Evolutionary conservation across 2,329 filamentous ascomycete species (phyloP), one percentile per base, ranked within the genome.

Genomic region (Botrytis pseudocinerea): DNA sequence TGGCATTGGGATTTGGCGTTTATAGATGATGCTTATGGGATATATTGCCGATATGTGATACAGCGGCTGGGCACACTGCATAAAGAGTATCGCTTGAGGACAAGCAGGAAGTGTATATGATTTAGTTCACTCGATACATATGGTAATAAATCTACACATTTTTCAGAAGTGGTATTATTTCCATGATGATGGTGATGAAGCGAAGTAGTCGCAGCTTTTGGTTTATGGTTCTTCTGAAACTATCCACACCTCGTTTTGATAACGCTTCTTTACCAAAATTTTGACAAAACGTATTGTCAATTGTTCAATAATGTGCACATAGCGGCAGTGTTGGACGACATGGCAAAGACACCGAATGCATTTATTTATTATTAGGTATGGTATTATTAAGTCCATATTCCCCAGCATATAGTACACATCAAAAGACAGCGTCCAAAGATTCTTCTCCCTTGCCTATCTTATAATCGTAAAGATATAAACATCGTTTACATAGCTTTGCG

Each of bases 1-100:
- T 69, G 48, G 25, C 48, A 69, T 69, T 42, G 48, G 48, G 38
- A 32, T 44, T 51, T 44, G 48, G 65, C 48, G 65, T 69, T 69
- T 42, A 69, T 32, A 69, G 65, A 69, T 3, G 65, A 57, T 42
- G 48, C 18, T 44, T 25, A 22, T 57, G 35, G 48, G 64, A 35
- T 22, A 57, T 38, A 42, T 57, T 42, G 38, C 48, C 18, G 18
- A 57, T 32, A 42, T 42, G 10, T 68, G 48, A 22, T 42, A 68
- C 54, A 32, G 42, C 40, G 38, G 65, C 48, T n/a, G 35, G 48
- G 35, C n/a, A 42, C 28, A 42, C 40, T 57, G 65, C 40, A 51
- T 42, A 68, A 42, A 68, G 35, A 42, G 35, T 18, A 22, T 68
- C n/a, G 64, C 64, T 68, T 57, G 48, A 32, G 28, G 25, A 35